phyloP scores from a whole-genome alignment of 2,329 filamentous ascomycete species.

The Exophiala spinifera region DNA sequence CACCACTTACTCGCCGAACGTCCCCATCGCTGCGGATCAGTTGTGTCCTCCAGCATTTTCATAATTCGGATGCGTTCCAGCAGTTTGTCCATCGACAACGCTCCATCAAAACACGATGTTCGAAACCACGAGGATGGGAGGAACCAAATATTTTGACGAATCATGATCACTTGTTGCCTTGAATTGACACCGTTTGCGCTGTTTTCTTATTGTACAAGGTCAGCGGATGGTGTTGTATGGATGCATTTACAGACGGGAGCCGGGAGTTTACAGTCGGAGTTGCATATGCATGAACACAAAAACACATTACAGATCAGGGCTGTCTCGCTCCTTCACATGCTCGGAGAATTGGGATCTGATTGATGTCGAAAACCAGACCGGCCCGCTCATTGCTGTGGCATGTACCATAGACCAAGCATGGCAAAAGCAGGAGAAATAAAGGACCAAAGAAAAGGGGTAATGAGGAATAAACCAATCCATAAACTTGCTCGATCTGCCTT shows the following conservation, averaged over 20 bases:
- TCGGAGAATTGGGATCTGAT: background rate
- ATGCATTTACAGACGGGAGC: slow-evolving; percentile 18
- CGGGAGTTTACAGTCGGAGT: slow-evolving; percentile 12
- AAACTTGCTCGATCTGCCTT: background rate
- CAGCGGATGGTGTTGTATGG: slow-evolving; percentile 22
- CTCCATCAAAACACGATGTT: background rate
- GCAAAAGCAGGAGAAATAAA: background rate
- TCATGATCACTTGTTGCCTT: slow-evolving; percentile 19
- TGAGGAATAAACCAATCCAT: slow-evolving; percentile 1
- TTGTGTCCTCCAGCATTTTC: background rate
- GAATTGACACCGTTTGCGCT: slow-evolving; percentile 7
- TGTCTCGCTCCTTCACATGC: background rate
- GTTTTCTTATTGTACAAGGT: slow-evolving; percentile 17
- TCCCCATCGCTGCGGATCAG: background rate
- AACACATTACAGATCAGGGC: background rate
- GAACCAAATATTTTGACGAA: slow-evolving; percentile 14
- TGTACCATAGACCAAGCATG: slow-evolving; percentile 2
- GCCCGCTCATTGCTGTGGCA: background rate
- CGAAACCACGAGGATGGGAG: background rate
- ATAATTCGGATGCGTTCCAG: background rate
- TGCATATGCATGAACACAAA: slow-evolving; percentile 3
- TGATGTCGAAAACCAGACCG: background rate
- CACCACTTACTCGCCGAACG: background rate
- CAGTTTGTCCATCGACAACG: background rate
- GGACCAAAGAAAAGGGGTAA: background rate